phyloP scores from a whole-genome alignment of 441 rosid species.

The Jatropha multifida region DNA sequence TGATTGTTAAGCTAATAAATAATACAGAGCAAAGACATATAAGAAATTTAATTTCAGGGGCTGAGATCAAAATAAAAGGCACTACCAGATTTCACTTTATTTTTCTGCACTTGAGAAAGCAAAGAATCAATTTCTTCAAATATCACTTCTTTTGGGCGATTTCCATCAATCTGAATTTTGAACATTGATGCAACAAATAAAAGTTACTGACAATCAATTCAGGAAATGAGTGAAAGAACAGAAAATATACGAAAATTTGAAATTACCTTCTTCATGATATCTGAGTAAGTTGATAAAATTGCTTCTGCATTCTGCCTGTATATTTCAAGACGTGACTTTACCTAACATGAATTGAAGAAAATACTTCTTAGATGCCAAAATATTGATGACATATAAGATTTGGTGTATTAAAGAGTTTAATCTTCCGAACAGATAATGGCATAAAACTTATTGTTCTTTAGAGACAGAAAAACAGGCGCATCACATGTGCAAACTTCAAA shows the following conservation, averaged over 20 bases:
- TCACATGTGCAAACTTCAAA: background rate
- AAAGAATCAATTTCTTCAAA: conserved; percentile 59
- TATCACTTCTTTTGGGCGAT: conserved; percentile 59
- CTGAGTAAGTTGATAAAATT: conserved; percentile 53
- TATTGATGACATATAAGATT: background rate
- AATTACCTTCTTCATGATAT: conserved; percentile 60
- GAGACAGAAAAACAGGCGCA: background rate
- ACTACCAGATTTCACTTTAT: conserved; percentile 54
- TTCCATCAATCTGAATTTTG: conserved; percentile 70
- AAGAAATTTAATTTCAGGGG: background rate
- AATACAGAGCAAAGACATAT: background rate
- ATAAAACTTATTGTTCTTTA: background rate
- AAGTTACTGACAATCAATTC: conserved; percentile 2
- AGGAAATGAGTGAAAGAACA: conserved; percentile 6
- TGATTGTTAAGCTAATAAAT: conserved; percentile 9
- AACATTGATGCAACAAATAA: conserved; percentile 16
- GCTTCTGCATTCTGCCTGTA: conserved; percentile 79
- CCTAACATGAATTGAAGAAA: conserved; percentile 40
- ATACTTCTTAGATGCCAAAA: conserved; percentile 16
- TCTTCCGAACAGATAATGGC: background rate
- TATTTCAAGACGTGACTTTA: conserved; percentile 74
- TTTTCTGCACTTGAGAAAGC: conserved; percentile 51
- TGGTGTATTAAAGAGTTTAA: background rate
- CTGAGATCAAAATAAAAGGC: conserved; percentile 20
- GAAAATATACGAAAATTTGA: conserved; percentile 4